phyloP scores from a whole-genome alignment of 495 filamentous ascomycete genomes.

The Entonaema liquescens region DNA sequence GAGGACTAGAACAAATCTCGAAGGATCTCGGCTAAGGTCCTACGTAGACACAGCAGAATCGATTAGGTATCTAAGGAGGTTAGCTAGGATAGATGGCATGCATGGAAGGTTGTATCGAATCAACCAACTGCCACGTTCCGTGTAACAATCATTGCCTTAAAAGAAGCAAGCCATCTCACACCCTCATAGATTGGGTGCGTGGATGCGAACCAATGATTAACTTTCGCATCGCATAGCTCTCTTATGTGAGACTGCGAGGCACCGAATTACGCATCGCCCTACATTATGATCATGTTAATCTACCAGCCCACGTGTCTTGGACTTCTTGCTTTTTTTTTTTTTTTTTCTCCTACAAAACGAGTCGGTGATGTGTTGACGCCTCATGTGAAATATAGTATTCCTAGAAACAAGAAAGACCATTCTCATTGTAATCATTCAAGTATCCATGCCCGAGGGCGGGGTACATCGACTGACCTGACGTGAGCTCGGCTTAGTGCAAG shows the following conservation, averaged over 20 bases:
- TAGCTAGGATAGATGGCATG: background rate
- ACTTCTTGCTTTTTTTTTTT: background rate
- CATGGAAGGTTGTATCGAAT: slow-evolving; percentile 18
- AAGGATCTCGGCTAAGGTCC: slow-evolving; percentile 26
- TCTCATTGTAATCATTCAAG: background rate
- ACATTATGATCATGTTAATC: background rate
- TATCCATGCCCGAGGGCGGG: background rate
- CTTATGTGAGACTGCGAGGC: slow-evolving; percentile 3
- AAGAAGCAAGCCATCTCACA: slow-evolving; percentile 5
- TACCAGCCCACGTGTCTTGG: background rate
- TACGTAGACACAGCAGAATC: background rate
- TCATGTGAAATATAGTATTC: background rate
- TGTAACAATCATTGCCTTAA: slow-evolving; percentile 21
- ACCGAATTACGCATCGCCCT: background rate
- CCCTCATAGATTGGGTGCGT: slow-evolving; percentile 18
- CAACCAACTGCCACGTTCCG: slow-evolving; percentile 33
- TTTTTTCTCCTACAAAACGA: background rate
- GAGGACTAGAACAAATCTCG: slow-evolving; percentile 16
- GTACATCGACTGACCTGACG: background rate
- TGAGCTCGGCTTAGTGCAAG: background rate
- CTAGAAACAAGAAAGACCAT: background rate
- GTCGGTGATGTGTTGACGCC: background rate
- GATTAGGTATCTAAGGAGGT: background rate
- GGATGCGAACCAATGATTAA: slow-evolving; percentile 18
- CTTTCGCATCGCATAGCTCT: background rate